Evolutionary conservation across 768 basidiomycete species (phyloP).

Genomic region (Naganishia onofrii): DNA sequence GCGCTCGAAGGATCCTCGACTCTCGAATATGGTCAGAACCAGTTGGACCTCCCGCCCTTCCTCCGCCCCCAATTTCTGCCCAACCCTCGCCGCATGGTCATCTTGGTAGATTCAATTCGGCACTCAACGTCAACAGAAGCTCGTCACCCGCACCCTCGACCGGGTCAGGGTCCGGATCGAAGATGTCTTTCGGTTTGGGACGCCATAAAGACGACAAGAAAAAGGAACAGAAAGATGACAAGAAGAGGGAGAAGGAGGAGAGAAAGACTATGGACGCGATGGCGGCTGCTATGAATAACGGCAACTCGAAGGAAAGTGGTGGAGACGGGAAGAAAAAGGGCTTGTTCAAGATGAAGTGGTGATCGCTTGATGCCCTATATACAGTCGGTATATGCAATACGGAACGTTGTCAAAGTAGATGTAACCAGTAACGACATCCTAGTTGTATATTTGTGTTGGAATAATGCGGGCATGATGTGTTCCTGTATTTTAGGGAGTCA

Average conservation of each 20-base stretch:
- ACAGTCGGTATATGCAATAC: neutral
- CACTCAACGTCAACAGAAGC: neutral
- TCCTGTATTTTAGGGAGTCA: too few species aligned
- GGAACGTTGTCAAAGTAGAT: slow-evolving; percentile 10
- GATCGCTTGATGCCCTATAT: neutral
- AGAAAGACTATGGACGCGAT: slow-evolving; percentile 18
- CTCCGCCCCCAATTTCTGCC: slow-evolving; percentile 37
- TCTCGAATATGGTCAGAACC: slow-evolving; percentile 49
- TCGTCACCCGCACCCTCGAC: slow-evolving; percentile 32
- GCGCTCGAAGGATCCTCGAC: slow-evolving; percentile 46
- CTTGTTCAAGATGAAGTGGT: slow-evolving; percentile 39
- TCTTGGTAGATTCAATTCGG: slow-evolving; percentile 27
- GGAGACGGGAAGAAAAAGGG: slow-evolving; percentile 43
- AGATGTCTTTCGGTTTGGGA: slow-evolving; percentile 27
- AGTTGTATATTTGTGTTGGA: too few species aligned
- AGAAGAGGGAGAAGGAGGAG: slow-evolving; percentile 33
- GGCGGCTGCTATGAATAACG: neutral
- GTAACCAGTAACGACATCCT: neutral
- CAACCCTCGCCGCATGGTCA: slow-evolving; percentile 29
- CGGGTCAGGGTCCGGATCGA: slow-evolving; percentile 34
- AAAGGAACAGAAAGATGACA: slow-evolving; percentile 12
- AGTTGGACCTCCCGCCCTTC: slow-evolving; percentile 47
- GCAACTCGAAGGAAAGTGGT: neutral
- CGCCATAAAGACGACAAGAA: slow-evolving; percentile 31
- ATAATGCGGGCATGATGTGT: too few species aligned